Evolutionary conservation across 1,139 yeast genomes (phyloP).

Genomic region (Yamadazyma dushanensis): DNA sequence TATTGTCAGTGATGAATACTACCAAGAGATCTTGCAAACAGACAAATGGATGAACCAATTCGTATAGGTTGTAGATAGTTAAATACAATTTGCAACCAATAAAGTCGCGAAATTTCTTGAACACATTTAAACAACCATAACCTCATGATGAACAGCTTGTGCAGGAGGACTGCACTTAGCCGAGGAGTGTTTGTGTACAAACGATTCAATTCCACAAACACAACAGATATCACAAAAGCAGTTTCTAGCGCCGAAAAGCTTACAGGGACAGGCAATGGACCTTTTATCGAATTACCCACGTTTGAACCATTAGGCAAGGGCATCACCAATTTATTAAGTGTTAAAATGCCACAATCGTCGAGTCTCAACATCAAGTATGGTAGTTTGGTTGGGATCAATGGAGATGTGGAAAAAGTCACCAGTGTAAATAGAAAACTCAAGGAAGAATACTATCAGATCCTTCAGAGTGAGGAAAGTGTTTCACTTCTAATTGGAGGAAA

Average conservation of each 20-base stretch:
- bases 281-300: constrained; percentile 38
- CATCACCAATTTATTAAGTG: constrained; percentile 31
- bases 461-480: constrained; percentile 23
- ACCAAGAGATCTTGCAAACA: constrained; percentile 37
- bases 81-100: constrained; percentile 2
- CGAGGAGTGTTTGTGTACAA: background rate
- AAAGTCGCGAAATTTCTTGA: background rate
- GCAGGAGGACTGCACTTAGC: too few relatives aligned
- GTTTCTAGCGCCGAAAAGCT: constrained; percentile 18
- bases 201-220: constrained; percentile 5
- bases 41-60: constrained; percentile 42
- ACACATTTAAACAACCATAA: background rate
- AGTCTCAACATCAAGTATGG: constrained; percentile 31
- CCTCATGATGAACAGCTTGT: background rate
- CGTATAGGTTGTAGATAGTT: constrained; percentile 12
- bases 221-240: constrained; percentile 10
- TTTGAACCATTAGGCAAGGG: constrained; percentile 32
- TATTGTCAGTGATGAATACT: constrained; percentile 34
- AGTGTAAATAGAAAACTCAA: constrained; percentile 18
- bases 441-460: constrained; percentile 25
- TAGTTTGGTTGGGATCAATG: constrained; percentile 36
- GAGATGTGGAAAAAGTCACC: constrained; percentile 24
- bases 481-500: constrained; percentile 33
- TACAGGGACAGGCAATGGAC: constrained; percentile 38
- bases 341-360: constrained; percentile 37